Evolutionary conservation across 2,329 filamentous ascomycete species (phyloP).

Genomic region (Fusarium dlaminii): DNA sequence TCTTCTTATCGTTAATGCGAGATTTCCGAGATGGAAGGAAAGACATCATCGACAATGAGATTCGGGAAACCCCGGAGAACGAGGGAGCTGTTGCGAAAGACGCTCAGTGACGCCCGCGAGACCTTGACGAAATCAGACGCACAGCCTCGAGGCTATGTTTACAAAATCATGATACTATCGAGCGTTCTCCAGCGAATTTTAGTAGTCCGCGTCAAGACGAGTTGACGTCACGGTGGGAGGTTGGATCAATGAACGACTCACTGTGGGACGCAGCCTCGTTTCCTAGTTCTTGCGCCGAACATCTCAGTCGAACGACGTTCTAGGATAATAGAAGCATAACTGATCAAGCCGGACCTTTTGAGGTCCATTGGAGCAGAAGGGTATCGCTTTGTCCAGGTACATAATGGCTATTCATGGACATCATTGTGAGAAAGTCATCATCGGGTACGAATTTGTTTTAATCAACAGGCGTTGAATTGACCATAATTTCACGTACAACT

Average conservation of each 20-base stretch:
- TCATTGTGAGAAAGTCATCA: background rate
- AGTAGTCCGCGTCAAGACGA: conserved; percentile 25
- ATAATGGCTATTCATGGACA: background rate
- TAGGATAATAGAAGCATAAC: conserved; percentile 3
- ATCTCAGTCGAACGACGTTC: conserved; percentile 39
- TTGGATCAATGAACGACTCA: background rate
- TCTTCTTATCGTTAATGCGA: conserved; percentile 57
- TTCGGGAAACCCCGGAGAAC: conserved; percentile 45
- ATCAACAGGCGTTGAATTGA: background rate
- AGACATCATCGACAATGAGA: conserved; percentile 55
- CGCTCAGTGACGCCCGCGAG: conserved; percentile 28
- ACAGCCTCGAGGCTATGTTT: background rate
- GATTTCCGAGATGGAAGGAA: conserved; percentile 57
- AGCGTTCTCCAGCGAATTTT: background rate
- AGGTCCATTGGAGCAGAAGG: background rate
- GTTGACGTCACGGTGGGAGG: conserved; percentile 28
- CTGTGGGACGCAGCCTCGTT: background rate
- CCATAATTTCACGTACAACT: background rate
- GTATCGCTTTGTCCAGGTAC: background rate
- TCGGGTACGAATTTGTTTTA: background rate
- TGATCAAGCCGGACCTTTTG: background rate
- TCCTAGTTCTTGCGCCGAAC: conserved; percentile 35
- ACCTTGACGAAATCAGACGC: background rate
- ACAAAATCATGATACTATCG: background rate
- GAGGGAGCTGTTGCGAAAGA: conserved; percentile 3